A percentile compares a stretch with the other conserved stretches of the same genome.
phyloP scores from a whole-genome alignment of 139 green algal genomes.

The Spirogloea muscicola region DNA sequence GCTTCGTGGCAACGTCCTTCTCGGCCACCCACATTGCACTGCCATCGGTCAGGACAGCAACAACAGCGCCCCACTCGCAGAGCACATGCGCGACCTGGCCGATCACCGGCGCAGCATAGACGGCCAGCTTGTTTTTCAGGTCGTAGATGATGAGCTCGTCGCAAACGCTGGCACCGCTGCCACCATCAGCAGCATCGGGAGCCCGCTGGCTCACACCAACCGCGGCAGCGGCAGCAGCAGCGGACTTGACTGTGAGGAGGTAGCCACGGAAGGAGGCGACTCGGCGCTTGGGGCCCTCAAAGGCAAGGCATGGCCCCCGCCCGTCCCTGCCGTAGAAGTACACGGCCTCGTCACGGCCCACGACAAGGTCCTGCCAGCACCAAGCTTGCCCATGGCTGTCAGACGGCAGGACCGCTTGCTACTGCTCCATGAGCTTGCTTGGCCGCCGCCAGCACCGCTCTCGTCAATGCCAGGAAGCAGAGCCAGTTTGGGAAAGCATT shows the following conservation, averaged over 20 bases:
- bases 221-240: neutral
- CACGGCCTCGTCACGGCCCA: slow-evolving; percentile 43
- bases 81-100: slow-evolving; percentile 42
- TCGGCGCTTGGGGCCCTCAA: slow-evolving; percentile 41
- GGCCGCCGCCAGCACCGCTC: neutral
- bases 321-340: slow-evolving; percentile 54
- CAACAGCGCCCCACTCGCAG: slow-evolving; percentile 43
- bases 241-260: slow-evolving; percentile 29
- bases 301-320: slow-evolving; percentile 47
- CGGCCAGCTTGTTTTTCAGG: slow-evolving; percentile 74
- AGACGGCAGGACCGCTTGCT: neutral
- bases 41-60: slow-evolving; percentile 13
- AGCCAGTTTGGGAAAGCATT: neutral
- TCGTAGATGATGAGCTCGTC: slow-evolving; percentile 59
- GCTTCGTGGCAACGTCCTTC: slow-evolving; percentile 50
- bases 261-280: slow-evolving; percentile 45
- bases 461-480: neutral
- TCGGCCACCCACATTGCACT: slow-evolving; percentile 15
- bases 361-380: slow-evolving; percentile 38
- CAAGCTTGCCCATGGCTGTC: neutral
- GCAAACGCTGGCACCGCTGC: no score
- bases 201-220: no score
- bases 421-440: neutral
- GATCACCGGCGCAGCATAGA: slow-evolving; percentile 24
- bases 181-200: no score